Base-by-base conservation (phyloP, 1,284 basidiomycete species). In the Entoloma clypeatum region DNA sequence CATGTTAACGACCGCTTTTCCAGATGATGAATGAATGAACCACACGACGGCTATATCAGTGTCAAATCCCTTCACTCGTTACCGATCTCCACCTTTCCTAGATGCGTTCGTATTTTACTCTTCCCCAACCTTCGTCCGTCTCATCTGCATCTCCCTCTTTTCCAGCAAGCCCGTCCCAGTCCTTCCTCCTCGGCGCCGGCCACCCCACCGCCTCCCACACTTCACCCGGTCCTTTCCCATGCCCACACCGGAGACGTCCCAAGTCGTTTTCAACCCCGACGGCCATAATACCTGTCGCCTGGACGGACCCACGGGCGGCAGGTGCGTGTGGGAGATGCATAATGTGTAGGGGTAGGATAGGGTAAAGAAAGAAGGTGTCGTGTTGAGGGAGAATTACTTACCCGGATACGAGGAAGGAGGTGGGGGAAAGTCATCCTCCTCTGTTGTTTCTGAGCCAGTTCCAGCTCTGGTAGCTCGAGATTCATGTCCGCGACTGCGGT, bases 21-120 rank as follows among this genome's bases (percentile, higher is more conserved):
- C 47, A 92, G 87, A 77, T 91, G 60, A 86, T 97, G 77, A 99
- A 86, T 97, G 77, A 99, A 99, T 56, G 95, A 99, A 63, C 95
- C 95, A 1, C 94, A 99, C 64, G 75, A 86, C 55, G 96, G 95
- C 17, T 96, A 93, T 57, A 81, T 96, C 46, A 79, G 86, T 43
- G 68, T 95, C 3, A 71, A 79, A 28, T 91, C 90, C 2, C 75
- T 97, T 38, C 82, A 97, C 54, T 69, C 70, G 22, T 98, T 91
- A 96, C 93, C 7, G 93, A 98, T 57, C 75, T 99, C 5, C 92
- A 97, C 55, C 75, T 97, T 19, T 81, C 84, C 10, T 73, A 84
- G 59, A 81, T 86, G 56, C 90, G 86, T 88, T 75, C 22, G 21
- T 25, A 16, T 36, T 16, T 28, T 36, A 5, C 5, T 27, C 4